Conservation (phyloP, 1,139 yeast species). For the Barnettozyma hawaiiensis region DNA sequence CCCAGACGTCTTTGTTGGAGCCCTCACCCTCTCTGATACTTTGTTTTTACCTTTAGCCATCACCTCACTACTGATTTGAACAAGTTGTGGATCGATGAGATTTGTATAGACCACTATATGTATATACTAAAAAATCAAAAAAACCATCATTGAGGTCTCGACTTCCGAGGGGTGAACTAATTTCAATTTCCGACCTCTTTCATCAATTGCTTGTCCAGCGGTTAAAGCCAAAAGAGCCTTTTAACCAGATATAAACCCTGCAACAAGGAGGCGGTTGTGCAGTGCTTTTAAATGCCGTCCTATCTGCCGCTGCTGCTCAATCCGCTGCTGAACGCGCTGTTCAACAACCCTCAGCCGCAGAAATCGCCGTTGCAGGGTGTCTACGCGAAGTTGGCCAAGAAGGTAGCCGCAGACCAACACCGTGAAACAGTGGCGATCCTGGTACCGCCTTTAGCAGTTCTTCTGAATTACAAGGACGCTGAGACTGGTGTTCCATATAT, state of each 20-base stretch:
- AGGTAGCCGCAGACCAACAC: slow-evolving; percentile 19
- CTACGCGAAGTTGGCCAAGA: slow-evolving; percentile 30
- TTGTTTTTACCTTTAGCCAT: slow-evolving; percentile 72
- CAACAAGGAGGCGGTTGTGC: too few species aligned
- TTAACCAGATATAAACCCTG: too few species aligned
- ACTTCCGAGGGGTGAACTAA: not conserved
- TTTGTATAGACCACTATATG: too few species aligned
- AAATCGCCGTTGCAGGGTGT: slow-evolving; percentile 48
- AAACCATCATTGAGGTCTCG: too few species aligned
- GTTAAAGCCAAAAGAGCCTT: not conserved
- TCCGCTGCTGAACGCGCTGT: slow-evolving; percentile 61
- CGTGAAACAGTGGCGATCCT: slow-evolving; percentile 47
- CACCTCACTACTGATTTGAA: too few species aligned
- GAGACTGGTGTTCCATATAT: slow-evolving; percentile 40
- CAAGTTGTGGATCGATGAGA: too few species aligned
- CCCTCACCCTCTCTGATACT: slow-evolving; percentile 35
- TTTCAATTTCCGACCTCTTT: not conserved
- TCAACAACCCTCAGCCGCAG: slow-evolving; percentile 56
- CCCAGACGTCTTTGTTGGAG: slow-evolving; percentile 36
- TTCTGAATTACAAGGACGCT: slow-evolving; percentile 48
- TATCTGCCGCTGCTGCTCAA: slow-evolving; percentile 45
- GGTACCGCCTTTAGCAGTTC: slow-evolving; percentile 53
- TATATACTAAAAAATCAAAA: too few species aligned
- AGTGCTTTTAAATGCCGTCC: slow-evolving; percentile 26
- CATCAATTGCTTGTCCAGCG: too few species aligned